A percentile compares a stretch with the other conserved stretches of the same genome.
Conservation (phyloP, 495 filamentous ascomycete species). For the Xylaria curta region DNA sequence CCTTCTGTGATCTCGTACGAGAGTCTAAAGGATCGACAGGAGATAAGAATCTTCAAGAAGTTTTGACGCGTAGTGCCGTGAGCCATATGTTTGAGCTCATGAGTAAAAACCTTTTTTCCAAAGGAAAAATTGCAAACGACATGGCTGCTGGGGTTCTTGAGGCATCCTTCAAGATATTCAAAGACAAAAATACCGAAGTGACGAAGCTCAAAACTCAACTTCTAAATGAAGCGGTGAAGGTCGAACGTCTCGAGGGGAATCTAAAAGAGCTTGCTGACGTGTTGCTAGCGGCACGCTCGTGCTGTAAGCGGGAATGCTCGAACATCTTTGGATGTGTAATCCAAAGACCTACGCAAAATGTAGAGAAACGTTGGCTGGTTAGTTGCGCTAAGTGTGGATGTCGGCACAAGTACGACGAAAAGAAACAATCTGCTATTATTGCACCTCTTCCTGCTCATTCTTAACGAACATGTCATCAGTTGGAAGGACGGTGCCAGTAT, state of each 20-base stretch:
- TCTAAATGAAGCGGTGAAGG: too few relatives aligned
- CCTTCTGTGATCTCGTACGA: not conserved
- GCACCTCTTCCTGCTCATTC: not conserved
- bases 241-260: not conserved
- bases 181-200: too few relatives aligned
- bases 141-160: not conserved
- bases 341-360: not conserved
- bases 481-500: not conserved
- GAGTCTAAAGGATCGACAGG: not conserved
- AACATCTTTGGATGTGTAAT: not conserved
- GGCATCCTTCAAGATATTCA: not conserved
- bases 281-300: not conserved
- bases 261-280: not conserved
- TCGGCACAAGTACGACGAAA: not conserved
- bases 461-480: not conserved
- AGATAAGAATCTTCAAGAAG: not conserved
- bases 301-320: not conserved
- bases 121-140: slow-evolving; percentile 3
- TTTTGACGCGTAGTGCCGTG: not conserved
- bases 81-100: not conserved
- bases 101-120: not conserved
- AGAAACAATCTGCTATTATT: not conserved
- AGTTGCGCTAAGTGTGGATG: not conserved
- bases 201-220: not conserved
- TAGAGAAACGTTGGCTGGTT: not conserved